phyloP scores from a whole-genome alignment of 2,329 filamentous ascomycete genomes.

The Fusarium subtropicale region DNA sequence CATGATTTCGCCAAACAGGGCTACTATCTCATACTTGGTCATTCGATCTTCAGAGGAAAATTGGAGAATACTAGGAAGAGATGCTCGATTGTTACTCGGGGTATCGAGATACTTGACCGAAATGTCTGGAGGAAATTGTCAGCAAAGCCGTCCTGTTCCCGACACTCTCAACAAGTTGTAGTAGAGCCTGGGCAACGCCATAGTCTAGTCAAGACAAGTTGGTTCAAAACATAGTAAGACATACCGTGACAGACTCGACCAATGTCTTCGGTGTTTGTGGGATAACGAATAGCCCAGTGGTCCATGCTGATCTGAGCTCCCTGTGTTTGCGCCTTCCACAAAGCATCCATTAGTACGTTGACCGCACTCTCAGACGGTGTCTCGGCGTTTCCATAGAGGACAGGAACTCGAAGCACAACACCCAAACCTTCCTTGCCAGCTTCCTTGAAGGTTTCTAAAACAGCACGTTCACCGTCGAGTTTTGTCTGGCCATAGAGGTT shows the following conservation, averaged over 20 bases:
- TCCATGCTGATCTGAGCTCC: constrained; percentile 79
- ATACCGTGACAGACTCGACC: constrained; percentile 78
- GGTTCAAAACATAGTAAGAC: constrained; percentile 43
- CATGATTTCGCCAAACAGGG: constrained; percentile 82
- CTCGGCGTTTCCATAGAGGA: constrained; percentile 84
- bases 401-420: constrained; percentile 81
- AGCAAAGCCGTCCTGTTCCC: constrained; percentile 1
- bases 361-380: constrained; percentile 81
- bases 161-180: neutral
- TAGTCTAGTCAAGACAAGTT: constrained; percentile 19
- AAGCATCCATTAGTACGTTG: constrained; percentile 80
- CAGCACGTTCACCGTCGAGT: constrained; percentile 70
- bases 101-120: constrained; percentile 73
- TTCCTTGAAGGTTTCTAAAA: constrained; percentile 69
- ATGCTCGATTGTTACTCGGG: constrained; percentile 58
- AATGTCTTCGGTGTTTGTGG: constrained; percentile 90
- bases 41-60: constrained; percentile 87
- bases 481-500: constrained; percentile 79
- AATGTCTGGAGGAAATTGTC: constrained; percentile 64
- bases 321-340: constrained; percentile 78
- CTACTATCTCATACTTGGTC: constrained; percentile 92
- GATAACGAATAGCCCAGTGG: constrained; percentile 85
- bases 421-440: constrained; percentile 65
- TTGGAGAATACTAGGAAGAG: constrained; percentile 78
- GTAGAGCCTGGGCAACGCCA: neutral